Evolutionary conservation across 495 filamentous ascomycete species (phyloP).

Genomic region (Rhizodiscina lignyota): DNA sequence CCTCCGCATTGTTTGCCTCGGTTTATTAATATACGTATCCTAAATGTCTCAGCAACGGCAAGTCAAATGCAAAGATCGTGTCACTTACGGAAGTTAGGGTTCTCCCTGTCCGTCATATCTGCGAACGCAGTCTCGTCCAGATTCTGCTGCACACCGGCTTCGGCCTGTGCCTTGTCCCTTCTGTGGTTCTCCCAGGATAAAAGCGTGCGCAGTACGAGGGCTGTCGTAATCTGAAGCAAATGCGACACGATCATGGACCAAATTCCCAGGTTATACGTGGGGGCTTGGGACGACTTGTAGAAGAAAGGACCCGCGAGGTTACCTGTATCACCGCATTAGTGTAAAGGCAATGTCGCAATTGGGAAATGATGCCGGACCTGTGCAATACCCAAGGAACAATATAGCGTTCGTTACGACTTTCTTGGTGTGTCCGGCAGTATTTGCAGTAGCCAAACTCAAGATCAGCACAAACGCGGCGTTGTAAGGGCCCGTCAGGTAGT

Average conservation of each 20-base stretch:
- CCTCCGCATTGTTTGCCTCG: too few species aligned
- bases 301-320: not conserved
- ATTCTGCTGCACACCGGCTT: conserved; percentile 33
- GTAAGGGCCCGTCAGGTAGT: not conserved
- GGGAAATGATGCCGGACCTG: too few species aligned
- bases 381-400: not conserved
- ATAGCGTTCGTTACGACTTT: not conserved
- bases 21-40: too few species aligned
- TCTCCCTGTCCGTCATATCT: conserved; percentile 45
- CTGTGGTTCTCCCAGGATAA: not conserved
- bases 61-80: too few species aligned
- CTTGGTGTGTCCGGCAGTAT: not conserved
- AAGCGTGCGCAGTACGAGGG: conserved; percentile 28
- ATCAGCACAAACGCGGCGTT: not conserved
- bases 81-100: conserved; percentile 32
- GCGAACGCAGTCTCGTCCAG: conserved; percentile 44
- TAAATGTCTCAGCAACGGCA: too few species aligned
- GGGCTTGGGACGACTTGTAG: not conserved
- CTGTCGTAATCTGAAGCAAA: conserved; percentile 33
- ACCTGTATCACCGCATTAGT: too few species aligned
- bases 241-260: conserved; percentile 48
- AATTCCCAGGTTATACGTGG: conserved; percentile 29
- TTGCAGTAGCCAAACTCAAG: conserved; percentile 21
- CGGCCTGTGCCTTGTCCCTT: conserved; percentile 22
- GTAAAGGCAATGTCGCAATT: too few species aligned